Percentiles rank a stretch among this genome's conserved stretches.
phyloP scores from a whole-genome alignment of 1,284 basidiomycete species.

The Volvariella surrecta region DNA sequence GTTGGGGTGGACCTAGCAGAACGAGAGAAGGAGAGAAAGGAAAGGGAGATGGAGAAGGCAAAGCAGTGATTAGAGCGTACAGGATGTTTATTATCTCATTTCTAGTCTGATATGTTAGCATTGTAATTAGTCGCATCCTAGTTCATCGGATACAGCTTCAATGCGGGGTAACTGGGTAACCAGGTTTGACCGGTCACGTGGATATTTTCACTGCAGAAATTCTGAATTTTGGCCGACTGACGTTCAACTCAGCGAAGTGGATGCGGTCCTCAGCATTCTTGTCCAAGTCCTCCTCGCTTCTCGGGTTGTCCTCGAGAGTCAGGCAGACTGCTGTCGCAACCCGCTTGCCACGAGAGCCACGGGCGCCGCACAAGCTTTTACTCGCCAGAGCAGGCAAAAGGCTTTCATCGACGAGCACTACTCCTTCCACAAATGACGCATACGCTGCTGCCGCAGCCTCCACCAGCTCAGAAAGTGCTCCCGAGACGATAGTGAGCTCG shows the following conservation, averaged over 20 bases:
- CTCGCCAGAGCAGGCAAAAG: slow-evolving; percentile 6
- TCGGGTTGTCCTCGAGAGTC: background rate
- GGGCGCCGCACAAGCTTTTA: slow-evolving; percentile 3
- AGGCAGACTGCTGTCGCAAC: background rate
- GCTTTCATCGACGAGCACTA: slow-evolving; percentile 15
- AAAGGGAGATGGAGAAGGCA: slow-evolving; percentile 48
- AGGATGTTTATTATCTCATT: background rate
- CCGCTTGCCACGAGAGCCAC: background rate
- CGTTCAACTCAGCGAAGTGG: no score
- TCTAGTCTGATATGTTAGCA: slow-evolving; percentile 1
- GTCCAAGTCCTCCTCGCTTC: slow-evolving; percentile 12
- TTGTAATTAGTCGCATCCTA: no score
- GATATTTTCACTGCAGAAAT: no score
- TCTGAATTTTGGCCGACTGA: no score
- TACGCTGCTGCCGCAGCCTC: slow-evolving; percentile 8
- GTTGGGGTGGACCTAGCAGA: slow-evolving; percentile 87
- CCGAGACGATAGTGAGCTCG: slow-evolving; percentile 10
- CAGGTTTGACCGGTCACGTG: no score
- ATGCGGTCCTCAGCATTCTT: no score
- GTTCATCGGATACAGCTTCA: no score
- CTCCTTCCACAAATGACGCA: slow-evolving; percentile 12
- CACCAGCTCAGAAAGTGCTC: slow-evolving; percentile 9
- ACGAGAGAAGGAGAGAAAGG: slow-evolving; percentile 60
- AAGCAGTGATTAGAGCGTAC: slow-evolving; percentile 2
- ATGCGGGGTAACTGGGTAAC: no score